Evolutionary conservation across 1,284 basidiomycete genomes (phyloP).

Genomic region (Calocybe gambosa): DNA sequence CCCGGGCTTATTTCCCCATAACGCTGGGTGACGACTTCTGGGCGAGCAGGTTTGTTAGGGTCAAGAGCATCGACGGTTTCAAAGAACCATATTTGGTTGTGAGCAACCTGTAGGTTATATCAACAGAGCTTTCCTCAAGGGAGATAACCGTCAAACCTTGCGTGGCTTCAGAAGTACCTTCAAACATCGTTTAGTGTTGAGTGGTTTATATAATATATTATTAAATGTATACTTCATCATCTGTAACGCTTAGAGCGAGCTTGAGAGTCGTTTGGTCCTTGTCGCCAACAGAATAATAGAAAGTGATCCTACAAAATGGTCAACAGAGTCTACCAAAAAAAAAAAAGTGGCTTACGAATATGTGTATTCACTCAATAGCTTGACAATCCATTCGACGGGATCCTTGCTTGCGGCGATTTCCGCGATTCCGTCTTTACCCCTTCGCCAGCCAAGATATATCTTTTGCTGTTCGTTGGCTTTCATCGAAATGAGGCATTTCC

Average conservation of each 20-base stretch:
- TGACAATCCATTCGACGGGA: constrained; percentile 6
- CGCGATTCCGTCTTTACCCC: constrained; percentile 1
- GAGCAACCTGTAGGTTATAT: neutral
- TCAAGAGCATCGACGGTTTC: neutral
- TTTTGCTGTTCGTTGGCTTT: neutral
- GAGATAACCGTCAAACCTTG: neutral
- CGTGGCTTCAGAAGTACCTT: neutral
- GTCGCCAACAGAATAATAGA: neutral
- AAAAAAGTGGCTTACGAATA: constrained; percentile 1
- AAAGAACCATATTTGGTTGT: constrained; percentile 9
- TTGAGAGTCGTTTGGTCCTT: neutral
- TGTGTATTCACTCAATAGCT: constrained; percentile 1
- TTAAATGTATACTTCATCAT: neutral
- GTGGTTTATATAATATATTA: neutral
- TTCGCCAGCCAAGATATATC: constrained; percentile 5
- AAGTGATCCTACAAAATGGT: constrained; percentile 3
- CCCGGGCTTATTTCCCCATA: neutral
- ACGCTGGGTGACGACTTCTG: neutral
- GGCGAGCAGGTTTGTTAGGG: neutral
- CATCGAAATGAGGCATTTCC: constrained; percentile 5
- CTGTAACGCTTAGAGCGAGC: constrained; percentile 5
- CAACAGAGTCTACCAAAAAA: neutral
- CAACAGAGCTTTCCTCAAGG: neutral
- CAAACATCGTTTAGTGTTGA: neutral
- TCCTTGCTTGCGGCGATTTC: neutral